Evolutionary conservation across 2,329 filamentous ascomycete species (phyloP).

Genomic region (Dothideomycetidae sp.): DNA sequence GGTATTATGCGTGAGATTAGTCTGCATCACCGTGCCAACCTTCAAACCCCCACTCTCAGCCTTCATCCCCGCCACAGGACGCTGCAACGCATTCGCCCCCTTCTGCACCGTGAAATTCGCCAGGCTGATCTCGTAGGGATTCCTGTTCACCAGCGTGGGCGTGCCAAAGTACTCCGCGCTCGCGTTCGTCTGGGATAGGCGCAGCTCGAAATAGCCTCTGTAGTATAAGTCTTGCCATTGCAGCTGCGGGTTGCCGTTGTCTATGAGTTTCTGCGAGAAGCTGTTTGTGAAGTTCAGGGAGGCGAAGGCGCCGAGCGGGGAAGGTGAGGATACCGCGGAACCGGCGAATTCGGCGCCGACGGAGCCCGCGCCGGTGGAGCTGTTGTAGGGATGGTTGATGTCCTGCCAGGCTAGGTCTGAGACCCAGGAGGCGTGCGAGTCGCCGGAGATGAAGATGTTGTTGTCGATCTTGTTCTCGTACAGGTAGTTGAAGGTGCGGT

Average conservation of each 20-base stretch:
- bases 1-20: conserved; percentile 24
- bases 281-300: conserved; percentile 38
- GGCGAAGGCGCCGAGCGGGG: conserved; percentile 45
- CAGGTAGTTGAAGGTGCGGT: conserved; percentile 53
- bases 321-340: conserved; percentile 48
- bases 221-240: conserved; percentile 65
- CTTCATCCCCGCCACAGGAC: conserved; percentile 35
- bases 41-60: conserved; percentile 45
- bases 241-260: conserved; percentile 43
- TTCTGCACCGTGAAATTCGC: conserved; percentile 55
- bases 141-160: conserved; percentile 45
- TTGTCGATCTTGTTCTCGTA: conserved; percentile 56
- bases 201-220: conserved; percentile 56
- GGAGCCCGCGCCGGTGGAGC: conserved; percentile 25
- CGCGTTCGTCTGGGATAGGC: conserved; percentile 41
- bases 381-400: conserved; percentile 18
- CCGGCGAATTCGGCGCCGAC: conserved; percentile 44
- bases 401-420: conserved; percentile 33
- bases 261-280: conserved; percentile 30
- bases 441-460: conserved; percentile 59
- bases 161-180: conserved; percentile 52
- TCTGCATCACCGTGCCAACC: conserved; percentile 27
- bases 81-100: conserved; percentile 44
- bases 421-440: conserved; percentile 51
- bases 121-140: conserved; percentile 49